Evolutionary conservation across 2,329 filamentous ascomycete species (phyloP).

Genomic region (Aspergillus versicolor): DNA sequence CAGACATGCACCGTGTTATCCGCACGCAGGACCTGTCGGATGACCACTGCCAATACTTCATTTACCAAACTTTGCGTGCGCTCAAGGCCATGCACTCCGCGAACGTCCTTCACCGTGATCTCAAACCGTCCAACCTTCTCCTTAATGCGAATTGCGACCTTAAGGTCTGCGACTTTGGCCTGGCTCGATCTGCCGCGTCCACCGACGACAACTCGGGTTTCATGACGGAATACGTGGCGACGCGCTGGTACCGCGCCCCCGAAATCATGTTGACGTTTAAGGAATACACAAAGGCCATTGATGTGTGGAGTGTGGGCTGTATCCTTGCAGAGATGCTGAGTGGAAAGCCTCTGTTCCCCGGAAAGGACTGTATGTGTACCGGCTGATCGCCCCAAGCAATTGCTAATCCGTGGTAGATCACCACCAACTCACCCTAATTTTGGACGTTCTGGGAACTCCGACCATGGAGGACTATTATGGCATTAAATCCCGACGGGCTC

Average conservation of each 20-base stretch:
- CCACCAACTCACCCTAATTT: slow-evolving; percentile 93
- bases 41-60: slow-evolving; percentile 99
- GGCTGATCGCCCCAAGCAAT: background rate
- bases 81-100: slow-evolving; percentile 99
- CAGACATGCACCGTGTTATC: slow-evolving; percentile 98
- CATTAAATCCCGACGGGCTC: slow-evolving; percentile 95
- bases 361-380: slow-evolving; percentile 82
- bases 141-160: slow-evolving; percentile 98
- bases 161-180: slow-evolving; percentile 97
- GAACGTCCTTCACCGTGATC: slow-evolving; percentile 93
- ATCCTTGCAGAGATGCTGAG: slow-evolving; percentile 98
- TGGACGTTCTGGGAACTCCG: slow-evolving; percentile 94
- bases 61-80: slow-evolving; percentile 96
- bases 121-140: slow-evolving; percentile 95
- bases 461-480: slow-evolving; percentile 99
- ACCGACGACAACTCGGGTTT: slow-evolving; percentile 99
- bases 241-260: slow-evolving; percentile 96
- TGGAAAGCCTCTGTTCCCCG: slow-evolving; percentile 95
- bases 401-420: slow-evolving; percentile 63
- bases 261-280: slow-evolving; percentile 99
- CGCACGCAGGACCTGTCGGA: slow-evolving; percentile 97
- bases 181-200: slow-evolving; percentile 91
- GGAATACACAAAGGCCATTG: slow-evolving; percentile 99
- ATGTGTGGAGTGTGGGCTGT: slow-evolving; percentile 98
- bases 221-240: slow-evolving; percentile 99